Conservation (phyloP, 176 grass and related monocot genomes). For the Oryza punctata region DNA sequence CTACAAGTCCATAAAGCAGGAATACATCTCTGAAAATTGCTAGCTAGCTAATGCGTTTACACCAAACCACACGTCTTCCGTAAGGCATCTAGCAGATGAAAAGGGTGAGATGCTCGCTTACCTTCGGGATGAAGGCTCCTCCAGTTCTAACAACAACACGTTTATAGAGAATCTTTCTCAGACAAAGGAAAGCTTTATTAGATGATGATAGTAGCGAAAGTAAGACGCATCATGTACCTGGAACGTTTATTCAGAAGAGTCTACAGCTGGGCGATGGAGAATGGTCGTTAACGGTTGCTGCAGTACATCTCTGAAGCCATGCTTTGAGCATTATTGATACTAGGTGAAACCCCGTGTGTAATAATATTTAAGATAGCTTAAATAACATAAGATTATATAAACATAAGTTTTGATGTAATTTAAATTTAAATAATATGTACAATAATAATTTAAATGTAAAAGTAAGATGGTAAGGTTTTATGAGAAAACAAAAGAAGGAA, state of each 20-base stretch:
- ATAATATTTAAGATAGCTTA: no score
- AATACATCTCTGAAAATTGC: conserved; percentile 33
- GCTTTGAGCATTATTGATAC: background rate
- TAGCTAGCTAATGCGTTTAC: conserved; percentile 41
- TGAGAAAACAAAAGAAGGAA: no score
- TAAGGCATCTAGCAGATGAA: conserved; percentile 57
- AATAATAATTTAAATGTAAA: no score
- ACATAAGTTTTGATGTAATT: no score
- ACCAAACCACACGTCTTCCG: conserved; percentile 45
- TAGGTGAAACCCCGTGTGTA: no score
- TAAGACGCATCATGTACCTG: conserved; percentile 32
- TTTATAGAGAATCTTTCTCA: conserved; percentile 41
- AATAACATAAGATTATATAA: no score
- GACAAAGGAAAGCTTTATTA: conserved; percentile 36
- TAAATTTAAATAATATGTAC: no score
- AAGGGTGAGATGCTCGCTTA: conserved; percentile 50
- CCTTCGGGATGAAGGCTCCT: conserved; percentile 57
- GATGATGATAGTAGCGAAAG: conserved; percentile 32
- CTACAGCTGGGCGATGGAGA: background rate
- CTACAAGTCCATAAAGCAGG: conserved; percentile 24
- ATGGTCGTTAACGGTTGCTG: background rate
- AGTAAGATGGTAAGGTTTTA: no score
- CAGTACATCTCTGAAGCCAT: background rate
- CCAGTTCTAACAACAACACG: conserved; percentile 19
- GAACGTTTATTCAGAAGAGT: conserved; percentile 25